phyloP scores from a whole-genome alignment of 176 grass and related monocot species.

The Eleusine coracana region DNA sequence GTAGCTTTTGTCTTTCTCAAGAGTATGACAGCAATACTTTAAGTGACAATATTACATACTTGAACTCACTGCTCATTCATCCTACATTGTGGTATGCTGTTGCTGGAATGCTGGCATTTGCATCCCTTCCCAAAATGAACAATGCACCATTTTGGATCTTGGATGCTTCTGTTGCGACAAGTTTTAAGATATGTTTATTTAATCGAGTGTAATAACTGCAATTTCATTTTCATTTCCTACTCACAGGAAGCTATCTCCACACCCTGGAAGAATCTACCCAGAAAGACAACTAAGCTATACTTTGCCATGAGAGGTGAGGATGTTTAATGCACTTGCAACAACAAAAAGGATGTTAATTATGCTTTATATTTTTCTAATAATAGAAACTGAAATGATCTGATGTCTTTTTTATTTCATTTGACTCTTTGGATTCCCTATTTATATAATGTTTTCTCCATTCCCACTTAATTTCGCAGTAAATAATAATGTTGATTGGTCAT shows the following conservation, averaged over 20 bases:
- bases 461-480: neutral
- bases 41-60: neutral
- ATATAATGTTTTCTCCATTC: neutral
- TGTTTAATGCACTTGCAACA: neutral
- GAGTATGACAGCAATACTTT: neutral
- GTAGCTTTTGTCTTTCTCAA: neutral
- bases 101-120: neutral
- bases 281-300: conserved; percentile 69
- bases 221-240: conserved; percentile 1
- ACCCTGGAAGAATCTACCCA: conserved; percentile 75
- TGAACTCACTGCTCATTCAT: neutral
- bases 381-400: neutral
- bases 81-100: neutral
- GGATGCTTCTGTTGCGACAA: neutral
- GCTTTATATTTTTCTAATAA: conserved; percentile 6
- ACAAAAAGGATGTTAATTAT: neutral
- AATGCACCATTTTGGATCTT: neutral
- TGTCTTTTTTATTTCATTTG: neutral
- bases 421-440: neutral
- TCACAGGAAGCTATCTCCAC: conserved; percentile 71
- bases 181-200: conserved; percentile 14
- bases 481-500: neutral
- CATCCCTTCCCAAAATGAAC: neutral
- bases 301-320: conserved; percentile 69
- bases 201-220: neutral